Evolutionary conservation across 2,329 filamentous ascomycete genomes (phyloP), one percentile per base, ranked within the genome.

Genomic region (Didymella keratinophila): DNA sequence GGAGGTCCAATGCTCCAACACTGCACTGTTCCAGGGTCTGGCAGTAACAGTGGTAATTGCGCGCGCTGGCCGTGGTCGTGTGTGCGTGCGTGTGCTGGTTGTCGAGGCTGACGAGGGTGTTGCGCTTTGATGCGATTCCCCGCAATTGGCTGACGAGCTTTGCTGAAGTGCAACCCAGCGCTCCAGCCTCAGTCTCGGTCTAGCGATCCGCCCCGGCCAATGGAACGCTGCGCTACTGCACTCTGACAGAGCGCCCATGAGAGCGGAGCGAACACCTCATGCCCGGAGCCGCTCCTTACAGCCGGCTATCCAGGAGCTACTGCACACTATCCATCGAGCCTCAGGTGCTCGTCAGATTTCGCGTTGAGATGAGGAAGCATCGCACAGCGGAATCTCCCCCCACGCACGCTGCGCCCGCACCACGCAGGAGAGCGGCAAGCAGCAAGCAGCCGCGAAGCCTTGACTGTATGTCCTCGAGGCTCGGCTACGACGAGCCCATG

Each of bases 61-160:
- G 45, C 43, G 49, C n/a, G 44, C 25, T 41, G 49, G 52, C 32
- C 42, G 46, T 52, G 61, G 58, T 60, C 58, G 65, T 67, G 62
- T 58, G 61, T 52, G 54, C 52, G 43, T 51, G 52, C 50, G 51
- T 57, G 51, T 49, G 60, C 49, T 54, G 48, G 20, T 48, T 32
- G 37, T 52, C 56, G 43, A 58, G 25, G 42, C 47, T 51, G 56
- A 30, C 45, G 56, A 54, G 45, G 47, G 25, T 57, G 54, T 50
- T 67, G 66, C 66, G 64, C 68, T 61, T 59, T 66, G 56, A 59
- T 65, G 62, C 65, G 60, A 43, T 67, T 62, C 67, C 68, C 67
- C 69, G 68, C 68, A 72, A 70, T 68, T 70, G 67, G 64, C 60
- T 60, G 67, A 52, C 56, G 21, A 50, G 55, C 55, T 53, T 58